phyloP scores from a whole-genome alignment of 768 basidiomycete species.

The Phlebiopsis flavidoalba region DNA sequence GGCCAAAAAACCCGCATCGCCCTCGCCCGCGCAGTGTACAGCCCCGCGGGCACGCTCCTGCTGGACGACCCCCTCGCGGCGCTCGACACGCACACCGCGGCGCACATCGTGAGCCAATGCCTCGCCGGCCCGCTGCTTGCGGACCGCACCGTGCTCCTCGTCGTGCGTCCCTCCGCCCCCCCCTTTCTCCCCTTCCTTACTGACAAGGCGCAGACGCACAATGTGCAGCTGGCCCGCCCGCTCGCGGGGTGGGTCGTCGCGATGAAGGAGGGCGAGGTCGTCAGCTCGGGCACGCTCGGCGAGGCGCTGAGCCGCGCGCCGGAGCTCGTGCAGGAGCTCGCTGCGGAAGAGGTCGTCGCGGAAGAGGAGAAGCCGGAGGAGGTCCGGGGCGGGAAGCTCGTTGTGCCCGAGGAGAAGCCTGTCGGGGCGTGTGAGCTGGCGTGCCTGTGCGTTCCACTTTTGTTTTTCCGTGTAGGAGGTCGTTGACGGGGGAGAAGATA shows the following conservation, averaged over 20 bases:
- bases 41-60: slow-evolving; percentile 54
- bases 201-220: slow-evolving; percentile 15
- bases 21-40: slow-evolving; percentile 57
- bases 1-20: slow-evolving; percentile 46
- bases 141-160: slow-evolving; percentile 42
- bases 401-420: slow-evolving; percentile 49
- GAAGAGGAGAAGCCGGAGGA: slow-evolving; percentile 15
- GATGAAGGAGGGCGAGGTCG: slow-evolving; percentile 11
- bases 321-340: not conserved
- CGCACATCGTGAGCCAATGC: slow-evolving; percentile 42
- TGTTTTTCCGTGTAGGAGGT: not conserved
- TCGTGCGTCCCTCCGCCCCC: slow-evolving; percentile 27
- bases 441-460: slow-evolving; percentile 26
- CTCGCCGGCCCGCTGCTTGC: slow-evolving; percentile 39
- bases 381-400: slow-evolving; percentile 41
- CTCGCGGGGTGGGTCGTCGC: slow-evolving; percentile 17
- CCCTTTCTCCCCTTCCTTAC: not conserved
- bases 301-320: not conserved
- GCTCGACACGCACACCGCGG: slow-evolving; percentile 42
- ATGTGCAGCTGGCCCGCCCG: slow-evolving; percentile 12
- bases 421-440: slow-evolving; percentile 47
- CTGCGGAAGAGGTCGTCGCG: slow-evolving; percentile 16
- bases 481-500: slow-evolving; percentile 14
- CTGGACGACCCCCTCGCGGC: slow-evolving; percentile 49
- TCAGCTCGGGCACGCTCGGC: not conserved